phyloP scores from a whole-genome alignment of 352 stramenopile species.

The Thalassiosira oceanica region DNA sequence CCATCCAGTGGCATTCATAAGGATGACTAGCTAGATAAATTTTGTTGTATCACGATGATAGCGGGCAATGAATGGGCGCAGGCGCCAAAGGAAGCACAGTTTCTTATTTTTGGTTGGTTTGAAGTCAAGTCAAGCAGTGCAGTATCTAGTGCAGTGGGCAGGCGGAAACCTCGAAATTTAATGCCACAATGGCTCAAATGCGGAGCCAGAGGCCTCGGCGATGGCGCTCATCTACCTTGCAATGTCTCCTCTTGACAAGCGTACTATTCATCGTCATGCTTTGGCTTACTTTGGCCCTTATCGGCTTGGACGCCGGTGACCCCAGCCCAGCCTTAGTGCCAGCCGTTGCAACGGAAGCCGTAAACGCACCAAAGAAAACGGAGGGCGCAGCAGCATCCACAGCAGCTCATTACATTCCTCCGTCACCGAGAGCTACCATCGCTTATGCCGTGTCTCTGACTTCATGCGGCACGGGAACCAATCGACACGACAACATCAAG shows the following conservation, averaged over 20 bases:
- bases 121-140: no score
- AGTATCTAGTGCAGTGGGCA: no score
- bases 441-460: slow-evolving; percentile 51
- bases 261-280: slow-evolving; percentile 10
- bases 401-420: neutral
- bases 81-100: no score
- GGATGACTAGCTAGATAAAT: no score
- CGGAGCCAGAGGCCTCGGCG: slow-evolving; percentile 1
- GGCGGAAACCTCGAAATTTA: no score
- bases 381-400: neutral
- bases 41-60: no score
- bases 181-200: no score
- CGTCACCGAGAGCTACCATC: slow-evolving; percentile 31
- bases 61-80: no score
- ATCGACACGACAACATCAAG: slow-evolving; percentile 9
- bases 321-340: neutral
- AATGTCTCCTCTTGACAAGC: slow-evolving; percentile 18
- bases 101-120: no score
- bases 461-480: slow-evolving; percentile 27
- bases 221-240: slow-evolving; percentile 27
- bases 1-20: no score
- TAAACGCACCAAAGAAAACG: no score
- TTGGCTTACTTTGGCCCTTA: slow-evolving; percentile 14
- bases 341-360: neutral
- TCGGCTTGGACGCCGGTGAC: neutral